These are phyloP conservation scores for Diplogelasinospora grovesii DNA, from an alignment of 495 filamentous ascomycete genomes.

Conservation along the genomic window DNA sequence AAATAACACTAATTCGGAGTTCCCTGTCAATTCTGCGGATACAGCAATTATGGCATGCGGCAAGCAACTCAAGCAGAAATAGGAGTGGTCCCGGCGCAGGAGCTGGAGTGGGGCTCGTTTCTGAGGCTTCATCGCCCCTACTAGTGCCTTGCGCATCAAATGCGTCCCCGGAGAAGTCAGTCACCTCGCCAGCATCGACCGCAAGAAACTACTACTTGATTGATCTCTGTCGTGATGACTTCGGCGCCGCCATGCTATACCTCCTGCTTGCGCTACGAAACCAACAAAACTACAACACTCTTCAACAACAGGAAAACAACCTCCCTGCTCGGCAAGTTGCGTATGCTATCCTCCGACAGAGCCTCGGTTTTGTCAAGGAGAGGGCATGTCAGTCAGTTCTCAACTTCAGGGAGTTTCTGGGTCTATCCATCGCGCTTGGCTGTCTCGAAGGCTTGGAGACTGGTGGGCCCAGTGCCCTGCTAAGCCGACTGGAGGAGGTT, in stretches of 20 bases:
- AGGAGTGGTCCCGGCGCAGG: background rate
- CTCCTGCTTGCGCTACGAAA: conserved; percentile 9
- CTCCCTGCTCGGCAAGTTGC: conserved; percentile 2
- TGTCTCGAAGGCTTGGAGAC: conserved; percentile 8
- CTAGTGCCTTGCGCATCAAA: too few relatives aligned
- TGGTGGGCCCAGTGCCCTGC: conserved; percentile 8
- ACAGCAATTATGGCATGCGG: conserved; percentile 11
- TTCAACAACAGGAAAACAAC: background rate
- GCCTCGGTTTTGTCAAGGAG: conserved; percentile 5
- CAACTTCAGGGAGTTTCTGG: conserved; percentile 15
- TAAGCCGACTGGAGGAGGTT: conserved; percentile 11
- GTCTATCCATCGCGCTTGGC: conserved; percentile 8
- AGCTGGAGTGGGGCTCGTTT: background rate
- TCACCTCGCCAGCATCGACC: background rate
- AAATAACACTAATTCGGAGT: conserved; percentile 9
- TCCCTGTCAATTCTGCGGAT: conserved; percentile 12
- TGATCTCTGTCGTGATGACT: conserved; percentile 22
- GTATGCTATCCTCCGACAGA: conserved; percentile 7
- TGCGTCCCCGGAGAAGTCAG: background rate
- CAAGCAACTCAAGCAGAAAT: too few relatives aligned
- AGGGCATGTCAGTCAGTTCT: conserved; percentile 13
- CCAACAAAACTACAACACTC: conserved; percentile 6
- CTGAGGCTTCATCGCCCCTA: background rate
- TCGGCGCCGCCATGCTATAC: conserved; percentile 18
- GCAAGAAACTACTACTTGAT: conserved; percentile 5